Conservation (phyloP, 768 basidiomycete genomes). For the Chlorophyllum brunneum region DNA sequence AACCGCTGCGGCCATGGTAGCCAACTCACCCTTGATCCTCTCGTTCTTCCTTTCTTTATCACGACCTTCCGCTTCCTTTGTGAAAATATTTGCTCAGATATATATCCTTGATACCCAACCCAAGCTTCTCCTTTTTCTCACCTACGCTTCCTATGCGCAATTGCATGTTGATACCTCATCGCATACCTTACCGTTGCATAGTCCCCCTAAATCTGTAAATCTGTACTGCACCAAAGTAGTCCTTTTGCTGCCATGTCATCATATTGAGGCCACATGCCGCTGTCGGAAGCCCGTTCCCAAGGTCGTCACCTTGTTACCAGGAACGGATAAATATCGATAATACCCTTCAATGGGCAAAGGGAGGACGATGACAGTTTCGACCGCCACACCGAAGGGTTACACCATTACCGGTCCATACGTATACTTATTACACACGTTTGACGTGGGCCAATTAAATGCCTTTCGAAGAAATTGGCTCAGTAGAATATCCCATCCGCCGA, state of each 20-base stretch:
- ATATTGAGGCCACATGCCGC: too few species aligned
- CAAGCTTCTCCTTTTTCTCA: background rate
- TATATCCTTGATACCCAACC: conserved; percentile 11
- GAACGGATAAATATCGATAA: conserved; percentile 5
- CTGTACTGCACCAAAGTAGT: background rate
- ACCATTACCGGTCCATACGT: too few species aligned
- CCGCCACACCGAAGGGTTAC: too few species aligned
- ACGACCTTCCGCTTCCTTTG: too few species aligned
- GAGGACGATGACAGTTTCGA: conserved; percentile 1
- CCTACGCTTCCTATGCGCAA: background rate
- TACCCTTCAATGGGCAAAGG: background rate
- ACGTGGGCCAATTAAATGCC: conserved; percentile 6
- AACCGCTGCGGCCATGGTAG: conserved; percentile 10
- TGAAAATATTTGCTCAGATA: too few species aligned
- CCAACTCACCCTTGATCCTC: background rate
- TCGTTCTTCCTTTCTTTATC: background rate
- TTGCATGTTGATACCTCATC: conserved; percentile 11
- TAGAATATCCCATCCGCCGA: background rate
- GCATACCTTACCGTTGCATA: conserved; percentile 10
- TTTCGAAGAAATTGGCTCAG: background rate
- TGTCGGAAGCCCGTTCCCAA: too few species aligned
- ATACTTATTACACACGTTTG: background rate
- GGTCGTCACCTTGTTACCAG: too few species aligned
- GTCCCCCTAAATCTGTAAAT: background rate
- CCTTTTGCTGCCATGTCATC: too few species aligned